phyloP scores from a whole-genome alignment of 2,329 filamentous ascomycete genomes.

The Alternaria alternata region DNA sequence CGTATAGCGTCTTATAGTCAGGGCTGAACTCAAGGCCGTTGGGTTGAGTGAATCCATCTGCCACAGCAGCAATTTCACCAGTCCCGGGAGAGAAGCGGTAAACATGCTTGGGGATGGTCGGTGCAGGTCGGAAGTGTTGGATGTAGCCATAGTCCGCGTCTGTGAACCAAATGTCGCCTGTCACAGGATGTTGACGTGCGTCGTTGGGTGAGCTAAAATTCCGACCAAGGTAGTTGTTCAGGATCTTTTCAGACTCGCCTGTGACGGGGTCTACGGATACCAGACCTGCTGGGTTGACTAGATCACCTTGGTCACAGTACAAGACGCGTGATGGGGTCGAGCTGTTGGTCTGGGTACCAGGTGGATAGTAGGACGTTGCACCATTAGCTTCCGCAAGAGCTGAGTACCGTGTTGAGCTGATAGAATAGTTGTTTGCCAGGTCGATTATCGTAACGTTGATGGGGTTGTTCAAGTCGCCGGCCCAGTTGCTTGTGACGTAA shows the following conservation, averaged over 20 bases:
- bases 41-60: constrained; percentile 53
- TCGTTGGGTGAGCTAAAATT: constrained; percentile 58
- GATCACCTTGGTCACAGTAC: constrained; percentile 49
- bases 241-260: constrained; percentile 51
- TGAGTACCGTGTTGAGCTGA: constrained; percentile 50
- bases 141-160: constrained; percentile 52
- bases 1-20: constrained; percentile 55
- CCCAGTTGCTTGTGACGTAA: constrained; percentile 54
- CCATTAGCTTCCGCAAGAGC: constrained; percentile 51
- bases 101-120: constrained; percentile 45
- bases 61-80: constrained; percentile 52
- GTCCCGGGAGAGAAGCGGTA: constrained; percentile 56
- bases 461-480: constrained; percentile 36
- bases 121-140: constrained; percentile 42
- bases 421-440: constrained; percentile 51
- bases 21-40: constrained; percentile 58
- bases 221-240: constrained; percentile 59
- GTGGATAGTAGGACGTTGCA: constrained; percentile 47
- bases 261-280: constrained; percentile 57
- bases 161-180: constrained; percentile 61
- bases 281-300: constrained; percentile 53
- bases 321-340: constrained; percentile 39
- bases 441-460: constrained; percentile 49
- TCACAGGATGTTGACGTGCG: constrained; percentile 51
- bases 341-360: constrained; percentile 31